Conservation (phyloP, 805 yeast species). For the Hanseniaspora nectarophila region DNA sequence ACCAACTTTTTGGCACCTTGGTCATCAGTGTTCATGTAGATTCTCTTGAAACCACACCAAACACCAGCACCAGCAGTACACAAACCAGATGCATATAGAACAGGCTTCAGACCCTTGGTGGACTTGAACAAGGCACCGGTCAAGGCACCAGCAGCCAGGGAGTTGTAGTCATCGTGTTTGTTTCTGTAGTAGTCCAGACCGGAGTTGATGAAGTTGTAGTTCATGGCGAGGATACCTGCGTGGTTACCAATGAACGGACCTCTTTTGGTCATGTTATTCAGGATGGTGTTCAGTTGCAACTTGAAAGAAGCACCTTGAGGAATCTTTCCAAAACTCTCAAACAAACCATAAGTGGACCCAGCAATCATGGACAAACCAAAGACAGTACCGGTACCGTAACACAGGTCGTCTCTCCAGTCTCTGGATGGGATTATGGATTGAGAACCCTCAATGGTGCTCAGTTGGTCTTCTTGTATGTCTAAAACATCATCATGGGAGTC, state of each 20-base stretch:
- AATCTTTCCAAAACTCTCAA: conserved; percentile 70
- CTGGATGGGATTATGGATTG: conserved; percentile 89
- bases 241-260: conserved; percentile 94
- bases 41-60: conserved; percentile 71
- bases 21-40: conserved; percentile 19
- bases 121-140: conserved; percentile 87
- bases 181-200: conserved; percentile 72
- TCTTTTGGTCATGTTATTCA: conserved; percentile 84
- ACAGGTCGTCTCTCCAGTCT: conserved; percentile 93
- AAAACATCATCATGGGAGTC: conserved; percentile 70
- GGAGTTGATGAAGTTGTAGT: conserved; percentile 76
- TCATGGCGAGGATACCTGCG: conserved; percentile 85
- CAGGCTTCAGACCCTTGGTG: conserved; percentile 72
- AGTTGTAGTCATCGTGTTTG: conserved; percentile 73
- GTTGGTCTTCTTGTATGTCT: conserved; percentile 75
- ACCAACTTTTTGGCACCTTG: conserved; percentile 3
- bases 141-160: conserved; percentile 77
- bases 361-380: conserved; percentile 74
- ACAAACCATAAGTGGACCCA: conserved; percentile 83
- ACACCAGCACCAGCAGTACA: conserved; percentile 84
- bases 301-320: conserved; percentile 68
- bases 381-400: conserved; percentile 95
- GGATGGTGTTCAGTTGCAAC: conserved; percentile 74
- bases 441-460: conserved; percentile 70
- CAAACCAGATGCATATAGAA: conserved; percentile 73